Evolutionary conservation across 2,329 filamentous ascomycete genomes (phyloP), one percentile per base, ranked within the genome.

Genomic region (Blastomyces silverae): DNA sequence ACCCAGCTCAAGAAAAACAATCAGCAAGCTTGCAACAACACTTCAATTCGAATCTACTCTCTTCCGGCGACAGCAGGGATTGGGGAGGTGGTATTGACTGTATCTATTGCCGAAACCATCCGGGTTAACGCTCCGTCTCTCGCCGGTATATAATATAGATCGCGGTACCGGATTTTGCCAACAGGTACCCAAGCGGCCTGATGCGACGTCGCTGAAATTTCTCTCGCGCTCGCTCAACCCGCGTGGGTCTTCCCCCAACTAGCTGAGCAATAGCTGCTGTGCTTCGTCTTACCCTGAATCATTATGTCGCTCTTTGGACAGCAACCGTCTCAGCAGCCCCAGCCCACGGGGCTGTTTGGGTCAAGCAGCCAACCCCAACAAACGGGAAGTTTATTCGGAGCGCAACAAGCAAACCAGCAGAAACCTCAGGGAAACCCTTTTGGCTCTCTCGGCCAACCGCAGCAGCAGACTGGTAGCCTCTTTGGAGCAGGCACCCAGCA

Each of bases 361-460:
- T 66, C 67, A 42, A 42, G 64, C 3, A 63, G 48, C 48, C 67
- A 67, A 55, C 63, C 68, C 7, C 68, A 68, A 44, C 66, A 68
- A 52, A 62, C 56, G 42, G 64, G 64, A 48, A 62, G 59, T 31
- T 34, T 65, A 20, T 68, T 68, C 37, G 56, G 56, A 28, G 60
- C 53, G 8, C 57, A 55, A n/a, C 63, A 42, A n/a, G n/a, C 55
- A 1, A 58, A n/a, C 11, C 55, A 39, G 28, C 63, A 59, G n/a
- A 59, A 64, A 25, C 55, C 63, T 17, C 61, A 69, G 61, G 71
- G 70, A 1, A 65, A 71, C 56, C 28, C 73, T 22, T 75, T 77
- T 67, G 74, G 73, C n/a, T 68, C 66, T 20, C 25, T 66, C 31
- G 62, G 64, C 39, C 67, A 65, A 52, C 68, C 69, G 34, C 70